These are phyloP conservation scores for Gossypium davidsonii DNA, from an alignment of 441 rosid genomes.

Conservation along the genomic window DNA sequence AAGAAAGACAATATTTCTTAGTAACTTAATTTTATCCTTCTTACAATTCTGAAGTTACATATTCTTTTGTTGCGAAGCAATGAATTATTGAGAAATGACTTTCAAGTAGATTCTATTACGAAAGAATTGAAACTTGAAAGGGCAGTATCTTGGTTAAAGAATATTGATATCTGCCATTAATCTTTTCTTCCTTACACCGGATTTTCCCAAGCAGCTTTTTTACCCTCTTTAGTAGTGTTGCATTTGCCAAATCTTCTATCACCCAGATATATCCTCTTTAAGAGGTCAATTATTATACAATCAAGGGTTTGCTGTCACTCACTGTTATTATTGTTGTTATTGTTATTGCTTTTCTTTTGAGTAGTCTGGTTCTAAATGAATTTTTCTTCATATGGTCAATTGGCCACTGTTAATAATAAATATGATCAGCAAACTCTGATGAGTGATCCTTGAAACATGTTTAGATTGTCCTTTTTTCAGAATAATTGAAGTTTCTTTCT, in stretches of 20 bases:
- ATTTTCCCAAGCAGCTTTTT: not conserved
- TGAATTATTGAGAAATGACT: not conserved
- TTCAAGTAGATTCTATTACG: not conserved
- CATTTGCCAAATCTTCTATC: not conserved
- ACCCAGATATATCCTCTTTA: not conserved
- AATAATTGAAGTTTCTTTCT: not conserved
- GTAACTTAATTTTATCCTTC: not conserved
- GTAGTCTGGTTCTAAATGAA: not conserved
- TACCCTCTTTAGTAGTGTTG: not conserved
- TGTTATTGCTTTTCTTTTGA: not conserved
- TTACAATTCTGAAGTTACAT: not conserved
- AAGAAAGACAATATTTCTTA: not conserved
- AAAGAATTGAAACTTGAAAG: not conserved
- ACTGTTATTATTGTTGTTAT: not conserved
- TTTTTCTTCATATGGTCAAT: not conserved
- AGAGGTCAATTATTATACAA: not conserved
- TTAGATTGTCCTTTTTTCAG: not conserved
- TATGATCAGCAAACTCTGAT: not conserved
- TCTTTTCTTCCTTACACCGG: not conserved
- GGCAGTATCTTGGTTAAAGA: not conserved
- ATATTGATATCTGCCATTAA: not conserved
- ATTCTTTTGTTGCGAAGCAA: not conserved
- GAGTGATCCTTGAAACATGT: not conserved
- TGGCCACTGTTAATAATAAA: not conserved
- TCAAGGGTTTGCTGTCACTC: not conserved